Evolutionary conservation across 2,329 filamentous ascomycete genomes (phyloP).

Genomic region (Ambrosiella cleistominuta): DNA sequence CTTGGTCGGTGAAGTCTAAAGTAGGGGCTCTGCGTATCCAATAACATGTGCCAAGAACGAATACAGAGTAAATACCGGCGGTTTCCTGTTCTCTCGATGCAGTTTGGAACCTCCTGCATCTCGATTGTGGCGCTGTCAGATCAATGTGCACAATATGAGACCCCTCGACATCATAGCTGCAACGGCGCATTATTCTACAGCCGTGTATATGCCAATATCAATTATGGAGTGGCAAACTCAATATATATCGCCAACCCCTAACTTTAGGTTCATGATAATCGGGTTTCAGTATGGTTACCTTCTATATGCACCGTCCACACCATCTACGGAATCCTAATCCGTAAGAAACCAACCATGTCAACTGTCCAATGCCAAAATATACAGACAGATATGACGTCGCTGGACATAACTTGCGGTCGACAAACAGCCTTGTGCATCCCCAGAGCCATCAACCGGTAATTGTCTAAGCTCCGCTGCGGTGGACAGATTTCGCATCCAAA

Average conservation of each 20-base stretch:
- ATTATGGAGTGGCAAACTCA: too few species aligned
- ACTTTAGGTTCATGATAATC: too few species aligned
- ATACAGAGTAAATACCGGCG: not conserved
- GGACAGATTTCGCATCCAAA: too few species aligned
- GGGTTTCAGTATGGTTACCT: too few species aligned
- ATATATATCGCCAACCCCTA: too few species aligned
- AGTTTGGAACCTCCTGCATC: not conserved
- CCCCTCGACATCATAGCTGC: not conserved
- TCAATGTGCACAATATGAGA: not conserved
- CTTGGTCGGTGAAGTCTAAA: too few species aligned
- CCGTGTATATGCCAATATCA: too few species aligned
- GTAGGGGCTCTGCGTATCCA: not conserved
- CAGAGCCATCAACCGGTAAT: not conserved
- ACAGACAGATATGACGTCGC: not conserved
- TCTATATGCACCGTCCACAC: not conserved
- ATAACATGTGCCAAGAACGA: not conserved
- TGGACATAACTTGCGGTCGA: not conserved
- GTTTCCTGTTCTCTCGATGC: not conserved
- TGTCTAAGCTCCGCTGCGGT: too few species aligned
- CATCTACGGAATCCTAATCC: not conserved
- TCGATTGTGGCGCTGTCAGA: not conserved
- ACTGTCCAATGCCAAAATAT: not conserved
- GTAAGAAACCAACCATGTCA: not conserved
- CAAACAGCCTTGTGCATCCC: not conserved
- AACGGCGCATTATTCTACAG: not conserved